Base-by-base conservation (phyloP, 1,284 basidiomycete species). In the Trichosporon inkin region DNA sequence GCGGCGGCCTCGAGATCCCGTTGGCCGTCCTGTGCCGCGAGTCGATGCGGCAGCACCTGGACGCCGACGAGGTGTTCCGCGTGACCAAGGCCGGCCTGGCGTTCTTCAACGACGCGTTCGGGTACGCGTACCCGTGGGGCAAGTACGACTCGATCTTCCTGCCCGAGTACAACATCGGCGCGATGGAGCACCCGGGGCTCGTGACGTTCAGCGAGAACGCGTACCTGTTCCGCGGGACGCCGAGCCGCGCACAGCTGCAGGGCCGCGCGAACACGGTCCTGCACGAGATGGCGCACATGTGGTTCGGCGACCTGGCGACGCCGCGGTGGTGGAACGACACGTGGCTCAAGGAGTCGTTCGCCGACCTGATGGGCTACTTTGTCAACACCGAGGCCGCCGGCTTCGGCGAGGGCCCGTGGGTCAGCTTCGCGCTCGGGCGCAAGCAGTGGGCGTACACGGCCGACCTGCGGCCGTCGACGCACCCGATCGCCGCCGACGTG, bases 81-180 rank as follows among this genome's bases (percentile, higher is more conserved):
- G 22, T 60, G 41, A 60, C 58, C 1, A 55, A 52, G 58, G 36
- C 37, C 17, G 58, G 58, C 14, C 58, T 60, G 17, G 44, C 32
- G 22, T 60, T 55, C 14, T 60, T 55, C 47, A 39, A 60, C 53
- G 28, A 55, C 3, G 22, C 35, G 4, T 60, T 60, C 37, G 37
- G 37, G 6, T 60, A 60, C 58, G 37, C 53, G 2, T 60, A 60
- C 53, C 58, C 58, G 4, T 60, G 58, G 58, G 58, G 58, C 47
- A 60, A 60, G 53, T 60, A 60, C 58, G 53, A 60, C 41, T 52
- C 53, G 44, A 55, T 60, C 53, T 60, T 60, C 47, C 58, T 60
- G 24, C 58, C 58, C 17, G 58, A 60, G 53, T 60, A 60, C 58
- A 60, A 60, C 53, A 55, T 60, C 35, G 58, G 58, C 28, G 58